Evolutionary conservation across 768 basidiomycete genomes (phyloP).

Genomic region (Termitomyces sp.): DNA sequence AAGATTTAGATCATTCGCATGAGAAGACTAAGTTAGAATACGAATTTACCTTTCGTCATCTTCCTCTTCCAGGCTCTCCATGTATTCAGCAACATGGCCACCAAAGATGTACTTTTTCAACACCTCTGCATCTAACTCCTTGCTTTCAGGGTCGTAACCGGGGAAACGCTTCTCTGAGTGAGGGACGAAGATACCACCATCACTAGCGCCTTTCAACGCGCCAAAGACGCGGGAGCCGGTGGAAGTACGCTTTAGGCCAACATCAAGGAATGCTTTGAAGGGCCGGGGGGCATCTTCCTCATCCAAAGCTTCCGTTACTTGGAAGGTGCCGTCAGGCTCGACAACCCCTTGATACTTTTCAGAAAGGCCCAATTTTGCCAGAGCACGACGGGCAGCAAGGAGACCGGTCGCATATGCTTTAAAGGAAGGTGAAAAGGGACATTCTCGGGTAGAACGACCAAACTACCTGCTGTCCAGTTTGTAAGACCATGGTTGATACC

Average conservation of each 20-base stretch:
- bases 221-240: conserved; percentile 97
- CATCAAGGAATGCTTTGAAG: conserved; percentile 99
- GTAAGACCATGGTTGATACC: conserved; percentile 98
- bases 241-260: conserved; percentile 95
- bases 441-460: conserved; percentile 9
- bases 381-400: conserved; percentile 88
- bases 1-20: neutral
- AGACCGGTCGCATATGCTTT: conserved; percentile 96
- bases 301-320: conserved; percentile 79
- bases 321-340: conserved; percentile 85
- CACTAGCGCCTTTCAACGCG: conserved; percentile 97
- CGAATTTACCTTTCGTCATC: conserved; percentile 83
- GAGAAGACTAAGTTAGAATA: neutral
- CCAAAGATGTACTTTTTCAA: conserved; percentile 97
- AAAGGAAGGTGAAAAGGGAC: neutral
- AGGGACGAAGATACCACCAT: conserved; percentile 97
- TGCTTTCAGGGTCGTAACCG: conserved; percentile 89
- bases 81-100: conserved; percentile 98
- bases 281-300: conserved; percentile 93
- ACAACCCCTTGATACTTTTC: conserved; percentile 96
- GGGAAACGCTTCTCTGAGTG: conserved; percentile 99
- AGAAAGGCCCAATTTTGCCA: conserved; percentile 91
- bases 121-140: conserved; percentile 89
- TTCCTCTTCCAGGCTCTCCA: conserved; percentile 99
- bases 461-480: conserved; percentile 91